Base-by-base conservation (phyloP, 2,329 filamentous ascomycete species). In the Plectosphaerella sp. region DNA sequence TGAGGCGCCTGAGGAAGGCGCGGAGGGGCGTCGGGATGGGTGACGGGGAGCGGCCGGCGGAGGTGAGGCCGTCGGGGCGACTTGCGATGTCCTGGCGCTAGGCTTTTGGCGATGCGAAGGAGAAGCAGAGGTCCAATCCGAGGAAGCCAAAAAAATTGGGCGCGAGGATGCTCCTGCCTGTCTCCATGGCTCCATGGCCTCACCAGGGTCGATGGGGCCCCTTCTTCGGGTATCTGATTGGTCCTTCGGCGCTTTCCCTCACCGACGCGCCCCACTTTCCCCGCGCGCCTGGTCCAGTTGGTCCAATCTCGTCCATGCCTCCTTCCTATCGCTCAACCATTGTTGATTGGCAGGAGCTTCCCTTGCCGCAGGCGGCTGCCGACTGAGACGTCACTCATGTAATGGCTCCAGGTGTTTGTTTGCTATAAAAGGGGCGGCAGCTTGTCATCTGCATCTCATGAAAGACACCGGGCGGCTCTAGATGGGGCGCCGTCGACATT, bases 121-220 rank as follows among this genome's bases (percentile, higher is more conserved):
- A 20, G 46, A 49, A 43, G 41, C 10, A 18, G 18, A 43, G 41
- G 16, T 18, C 41, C 41, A 43, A 43, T 43, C 41, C 41, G 16
- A 20, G 45, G 55, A 54, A 52, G 33, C 53, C 54, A 56, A 52
- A 57, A 57, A 57, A 57, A 57, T 52, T 51, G 53, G 47, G 53
- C 47, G 51, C 49, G 48, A 50, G 51, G 49, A 48, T 43, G 35
- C 52, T 52, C 53, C 49, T 48, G 50, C 50, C 49, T 37, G 18
- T 41, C 47, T 41, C 35, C 35, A 37, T 48, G 36, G 28, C 37
- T 37, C 22, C 28, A 48, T 48, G 54, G 52, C 51, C 51, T 57
- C 48, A 50, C 49, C 45, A 54, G 54, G 55, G 55, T 54, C 52
- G 45, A 48, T 37, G 51, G 52, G 47, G 47, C 28, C 15, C 28